Base-by-base conservation (phyloP, 768 basidiomycete species). In the Glaciozyma martinii region DNA sequence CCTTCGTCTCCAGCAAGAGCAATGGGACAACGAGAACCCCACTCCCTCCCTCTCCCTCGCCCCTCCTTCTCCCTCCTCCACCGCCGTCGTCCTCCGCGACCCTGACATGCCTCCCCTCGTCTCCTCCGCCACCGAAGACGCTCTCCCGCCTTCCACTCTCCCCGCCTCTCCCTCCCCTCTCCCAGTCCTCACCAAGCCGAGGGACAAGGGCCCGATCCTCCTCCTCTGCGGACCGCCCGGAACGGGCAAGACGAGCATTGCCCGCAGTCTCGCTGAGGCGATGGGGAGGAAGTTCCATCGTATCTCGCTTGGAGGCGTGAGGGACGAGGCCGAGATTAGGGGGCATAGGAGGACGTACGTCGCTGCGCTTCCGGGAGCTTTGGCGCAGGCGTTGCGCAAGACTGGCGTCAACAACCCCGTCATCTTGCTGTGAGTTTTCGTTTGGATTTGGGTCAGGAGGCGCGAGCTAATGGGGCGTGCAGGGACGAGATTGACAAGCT, bases 401-500 rank as follows among this genome's bases (percentile, higher is more conserved):
- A 88, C 88, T 1, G 89, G 89, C 9, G 80, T 89, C 55, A 77
- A 80, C 32, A 90, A 95, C 75, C 84, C 85, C 18, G 87, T 97
- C 7, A 79, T 94, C 60, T 77, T 97, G 40, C 78, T 93, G 77
- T 62, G 32, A 33, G 62, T 50, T 47, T n/a, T 32, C 27, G 55
- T 55, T 29, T 10, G 15, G 52, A 15, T 10, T n/a, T 46, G 47
- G 53, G 32, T 27, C 25, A 21, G 13, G 12, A 13, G 52, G 42
- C 56, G 43, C n/a, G 25, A 5, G 25, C 23, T 27, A 13, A 4
- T 21, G 46, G 27, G 9, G 32, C n/a, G 15, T 47, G 42, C 60
- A 79, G 78, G 13, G 93, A 95, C 73, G 93, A 95, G 76, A 84
- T 95, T 52, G 93, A 95, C 78, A 95, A 95, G 77, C 82, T 90